These are phyloP conservation scores for Claviceps sp. DNA, from an alignment of 2,329 filamentous ascomycete species.

Conservation along the genomic window DNA sequence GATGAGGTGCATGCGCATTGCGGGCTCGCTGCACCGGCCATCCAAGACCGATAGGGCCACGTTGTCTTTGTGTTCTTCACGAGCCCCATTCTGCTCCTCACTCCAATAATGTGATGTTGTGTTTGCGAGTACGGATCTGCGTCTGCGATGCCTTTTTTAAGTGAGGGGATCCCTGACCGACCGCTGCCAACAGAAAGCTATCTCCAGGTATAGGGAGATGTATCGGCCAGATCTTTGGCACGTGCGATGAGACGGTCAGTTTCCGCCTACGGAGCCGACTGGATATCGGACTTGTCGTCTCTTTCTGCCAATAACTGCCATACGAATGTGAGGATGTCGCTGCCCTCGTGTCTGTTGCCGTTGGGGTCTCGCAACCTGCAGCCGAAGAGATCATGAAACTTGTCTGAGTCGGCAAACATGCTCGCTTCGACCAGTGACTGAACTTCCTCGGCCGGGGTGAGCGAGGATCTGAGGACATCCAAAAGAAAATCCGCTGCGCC, in stretches of 20 bases:
- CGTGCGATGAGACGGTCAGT: slow-evolving; percentile 23
- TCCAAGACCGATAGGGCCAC: neutral
- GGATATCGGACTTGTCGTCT: slow-evolving; percentile 1
- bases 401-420: slow-evolving; percentile 19
- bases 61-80: too few species aligned
- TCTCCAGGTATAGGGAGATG: slow-evolving; percentile 10
- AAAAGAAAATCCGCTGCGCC: slow-evolving; percentile 19
- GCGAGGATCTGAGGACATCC: slow-evolving; percentile 15
- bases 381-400: slow-evolving; percentile 21
- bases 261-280: slow-evolving; percentile 16
- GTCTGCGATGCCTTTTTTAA: neutral
- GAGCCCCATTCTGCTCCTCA: neutral
- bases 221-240: slow-evolving; percentile 16
- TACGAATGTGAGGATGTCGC: slow-evolving; percentile 21
- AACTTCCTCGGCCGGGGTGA: slow-evolving; percentile 15
- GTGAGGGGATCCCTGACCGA: neutral
- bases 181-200: slow-evolving; percentile 1
- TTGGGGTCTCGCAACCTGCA: slow-evolving; percentile 10
- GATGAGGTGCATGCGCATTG: neutral
- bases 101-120: neutral
- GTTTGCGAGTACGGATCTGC: neutral
- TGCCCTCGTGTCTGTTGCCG: slow-evolving; percentile 15
- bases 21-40: neutral
- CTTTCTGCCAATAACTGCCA: slow-evolving; percentile 12
- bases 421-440: slow-evolving; percentile 17